Evolutionary conservation across 805 yeast species (phyloP).

Genomic region (Metschnikowia koreensis): DNA sequence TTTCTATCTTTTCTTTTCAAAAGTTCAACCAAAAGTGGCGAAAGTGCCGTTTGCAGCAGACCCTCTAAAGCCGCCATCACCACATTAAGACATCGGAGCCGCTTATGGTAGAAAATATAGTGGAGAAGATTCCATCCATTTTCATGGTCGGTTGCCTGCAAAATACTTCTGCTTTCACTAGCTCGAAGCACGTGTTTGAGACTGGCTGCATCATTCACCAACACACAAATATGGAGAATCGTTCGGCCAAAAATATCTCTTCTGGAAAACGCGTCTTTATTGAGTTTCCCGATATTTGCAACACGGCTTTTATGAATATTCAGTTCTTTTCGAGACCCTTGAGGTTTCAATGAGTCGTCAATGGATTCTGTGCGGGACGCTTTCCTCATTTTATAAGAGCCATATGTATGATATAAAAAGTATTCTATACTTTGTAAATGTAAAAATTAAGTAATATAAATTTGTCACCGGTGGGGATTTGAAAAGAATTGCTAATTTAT

Average conservation of each 20-base stretch:
- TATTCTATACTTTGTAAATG: too few relatives aligned
- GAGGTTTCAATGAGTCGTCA: not conserved
- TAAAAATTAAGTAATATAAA: too few relatives aligned
- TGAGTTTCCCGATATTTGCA: not conserved
- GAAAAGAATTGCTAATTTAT: too few relatives aligned
- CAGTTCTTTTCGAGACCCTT: not conserved
- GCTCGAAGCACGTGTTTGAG: slow-evolving; percentile 48
- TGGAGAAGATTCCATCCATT: slow-evolving; percentile 84
- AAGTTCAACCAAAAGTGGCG: slow-evolving; percentile 33
- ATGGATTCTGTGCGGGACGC: not conserved
- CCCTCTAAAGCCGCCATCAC: slow-evolving; percentile 23
- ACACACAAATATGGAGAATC: slow-evolving; percentile 54
- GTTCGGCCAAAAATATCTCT: slow-evolving; percentile 75
- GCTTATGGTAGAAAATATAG: slow-evolving; percentile 57
- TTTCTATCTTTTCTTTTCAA: slow-evolving; percentile 65
- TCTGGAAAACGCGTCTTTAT: slow-evolving; percentile 34
- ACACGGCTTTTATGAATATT: not conserved
- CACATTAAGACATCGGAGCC: slow-evolving; percentile 51
- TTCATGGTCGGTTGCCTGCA: slow-evolving; percentile 58
- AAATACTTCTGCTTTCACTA: slow-evolving; percentile 42
- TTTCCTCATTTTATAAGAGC: not conserved
- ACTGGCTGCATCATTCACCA: slow-evolving; percentile 47
- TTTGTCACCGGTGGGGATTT: too few relatives aligned
- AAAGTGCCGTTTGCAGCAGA: slow-evolving; percentile 3
- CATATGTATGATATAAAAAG: not conserved